Conservation (phyloP, 2,329 filamentous ascomycete genomes). For the Fusarium oligoseptatum region DNA sequence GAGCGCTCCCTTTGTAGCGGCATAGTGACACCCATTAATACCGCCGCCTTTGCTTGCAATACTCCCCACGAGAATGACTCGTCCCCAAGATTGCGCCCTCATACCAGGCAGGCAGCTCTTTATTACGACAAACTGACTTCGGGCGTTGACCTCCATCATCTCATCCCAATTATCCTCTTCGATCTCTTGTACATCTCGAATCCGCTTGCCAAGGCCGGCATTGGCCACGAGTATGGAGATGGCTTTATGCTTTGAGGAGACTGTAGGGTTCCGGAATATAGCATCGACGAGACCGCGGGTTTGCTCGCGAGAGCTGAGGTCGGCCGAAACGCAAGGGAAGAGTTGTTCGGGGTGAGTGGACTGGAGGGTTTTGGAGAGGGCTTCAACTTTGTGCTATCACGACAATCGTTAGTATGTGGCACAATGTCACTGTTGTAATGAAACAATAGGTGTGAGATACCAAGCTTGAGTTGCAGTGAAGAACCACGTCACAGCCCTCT, state of each 20-base stretch:
- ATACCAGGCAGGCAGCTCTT: slow-evolving; percentile 50
- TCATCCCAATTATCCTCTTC: slow-evolving; percentile 54
- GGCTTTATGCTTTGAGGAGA: slow-evolving; percentile 29
- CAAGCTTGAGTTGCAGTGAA: slow-evolving; percentile 30
- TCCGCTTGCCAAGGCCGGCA: slow-evolving; percentile 50
- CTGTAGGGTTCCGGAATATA: neutral
- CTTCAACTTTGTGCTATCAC: slow-evolving; percentile 24
- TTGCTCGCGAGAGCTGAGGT: slow-evolving; percentile 23
- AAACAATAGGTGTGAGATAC: neutral
- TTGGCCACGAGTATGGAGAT: slow-evolving; percentile 52
- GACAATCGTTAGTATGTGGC: fast-evolving
- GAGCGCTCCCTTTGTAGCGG: slow-evolving; percentile 50
- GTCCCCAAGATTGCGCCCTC: slow-evolving; percentile 49
- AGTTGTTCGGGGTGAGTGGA: slow-evolving; percentile 3
- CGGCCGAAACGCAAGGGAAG: slow-evolving; percentile 23
- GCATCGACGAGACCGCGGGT: slow-evolving; percentile 22
- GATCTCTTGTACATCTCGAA: slow-evolving; percentile 51
- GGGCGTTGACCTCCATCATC: slow-evolving; percentile 51
- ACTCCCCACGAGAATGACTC: slow-evolving; percentile 51
- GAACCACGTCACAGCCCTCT: slow-evolving; percentile 32
- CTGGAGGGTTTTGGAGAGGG: slow-evolving; percentile 7
- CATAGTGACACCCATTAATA: slow-evolving; percentile 54
- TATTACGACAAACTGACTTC: slow-evolving; percentile 53
- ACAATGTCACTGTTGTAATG: fast-evolving
- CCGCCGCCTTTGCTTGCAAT: slow-evolving; percentile 52